phyloP scores from a whole-genome alignment of 2,329 filamentous ascomycete genomes.

The Diaporthe amygdali region DNA sequence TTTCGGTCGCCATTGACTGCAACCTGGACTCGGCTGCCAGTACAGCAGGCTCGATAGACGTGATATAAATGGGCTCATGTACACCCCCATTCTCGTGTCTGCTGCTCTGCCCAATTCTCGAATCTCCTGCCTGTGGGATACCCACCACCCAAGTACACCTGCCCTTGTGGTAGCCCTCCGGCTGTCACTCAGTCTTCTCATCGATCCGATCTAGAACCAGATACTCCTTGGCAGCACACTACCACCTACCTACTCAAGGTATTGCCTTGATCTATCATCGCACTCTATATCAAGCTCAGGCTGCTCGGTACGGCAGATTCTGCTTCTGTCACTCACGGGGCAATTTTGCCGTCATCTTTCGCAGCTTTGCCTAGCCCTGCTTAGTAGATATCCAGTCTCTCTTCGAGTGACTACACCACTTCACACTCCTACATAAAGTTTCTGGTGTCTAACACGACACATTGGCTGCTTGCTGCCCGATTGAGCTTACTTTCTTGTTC shows the following conservation, averaged over 20 bases:
- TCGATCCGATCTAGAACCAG: conserved; percentile 14
- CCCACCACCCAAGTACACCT: not conserved
- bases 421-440: not conserved
- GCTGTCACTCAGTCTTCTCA: not conserved
- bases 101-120: conserved; percentile 4
- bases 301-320: conserved; percentile 19
- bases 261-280: conserved; percentile 4
- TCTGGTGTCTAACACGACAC: not conserved
- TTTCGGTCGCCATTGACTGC: conserved; percentile 21
- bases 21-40: conserved; percentile 7
- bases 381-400: not conserved
- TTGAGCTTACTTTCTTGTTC: not conserved
- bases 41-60: conserved; percentile 7
- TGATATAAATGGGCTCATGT: conserved; percentile 19
- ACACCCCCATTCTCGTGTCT: not conserved
- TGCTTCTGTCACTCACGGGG: not conserved
- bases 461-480: not conserved
- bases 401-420: conserved; percentile 1
- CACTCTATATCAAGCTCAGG: not conserved
- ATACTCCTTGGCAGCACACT: conserved; percentile 13
- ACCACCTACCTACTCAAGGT: conserved; percentile 26
- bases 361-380: not conserved
- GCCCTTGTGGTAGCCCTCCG: not conserved
- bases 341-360: conserved; percentile 17
- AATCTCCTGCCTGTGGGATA: not conserved